phyloP scores from a whole-genome alignment of 2,329 filamentous ascomycete genomes.

The Knufia petricola region DNA sequence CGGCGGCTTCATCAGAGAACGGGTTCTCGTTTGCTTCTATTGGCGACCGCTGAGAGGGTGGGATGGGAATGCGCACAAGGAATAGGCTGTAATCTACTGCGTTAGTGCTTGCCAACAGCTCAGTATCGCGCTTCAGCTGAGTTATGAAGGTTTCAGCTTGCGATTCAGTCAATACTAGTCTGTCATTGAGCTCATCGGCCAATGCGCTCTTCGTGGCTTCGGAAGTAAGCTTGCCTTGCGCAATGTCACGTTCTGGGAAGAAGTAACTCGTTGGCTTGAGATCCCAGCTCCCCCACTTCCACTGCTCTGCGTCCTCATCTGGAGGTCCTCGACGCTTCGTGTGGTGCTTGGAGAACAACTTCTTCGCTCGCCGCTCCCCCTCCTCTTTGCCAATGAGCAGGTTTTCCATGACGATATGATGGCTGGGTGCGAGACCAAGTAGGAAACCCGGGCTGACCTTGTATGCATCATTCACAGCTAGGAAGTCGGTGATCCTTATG shows the following conservation, averaged over 20 bases:
- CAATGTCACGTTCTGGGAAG: conserved; percentile 63
- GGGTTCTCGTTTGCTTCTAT: conserved; percentile 18
- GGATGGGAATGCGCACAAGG: conserved; percentile 47
- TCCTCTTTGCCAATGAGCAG: conserved; percentile 52
- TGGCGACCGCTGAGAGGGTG: conserved; percentile 10
- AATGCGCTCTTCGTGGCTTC: conserved; percentile 57
- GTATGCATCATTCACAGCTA: conserved; percentile 32
- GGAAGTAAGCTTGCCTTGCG: conserved; percentile 52
- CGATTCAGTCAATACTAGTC: conserved; percentile 47
- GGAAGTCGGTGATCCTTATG: conserved; percentile 62
- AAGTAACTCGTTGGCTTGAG: conserved; percentile 67
- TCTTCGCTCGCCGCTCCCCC: conserved; percentile 19
- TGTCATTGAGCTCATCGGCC: conserved; percentile 58
- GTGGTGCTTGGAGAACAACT: neutral
- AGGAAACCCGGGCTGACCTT: conserved; percentile 48
- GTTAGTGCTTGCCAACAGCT: conserved; percentile 52
- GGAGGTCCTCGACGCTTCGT: neutral
- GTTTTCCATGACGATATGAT: conserved; percentile 74
- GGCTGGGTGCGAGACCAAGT: conserved; percentile 53
- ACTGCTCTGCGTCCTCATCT: neutral
- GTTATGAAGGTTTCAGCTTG: conserved; percentile 49
- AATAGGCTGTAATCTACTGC: conserved; percentile 70
- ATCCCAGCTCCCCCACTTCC: conserved; percentile 61
- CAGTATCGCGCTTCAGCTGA: conserved; percentile 52
- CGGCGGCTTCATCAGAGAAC: conserved; percentile 21